Percentiles rank a stretch among this genome's conserved stretches.
These are phyloP conservation scores for Solanum bulbocastanum DNA, from an alignment of 257 asterid genomes.

Conservation along the genomic window DNA sequence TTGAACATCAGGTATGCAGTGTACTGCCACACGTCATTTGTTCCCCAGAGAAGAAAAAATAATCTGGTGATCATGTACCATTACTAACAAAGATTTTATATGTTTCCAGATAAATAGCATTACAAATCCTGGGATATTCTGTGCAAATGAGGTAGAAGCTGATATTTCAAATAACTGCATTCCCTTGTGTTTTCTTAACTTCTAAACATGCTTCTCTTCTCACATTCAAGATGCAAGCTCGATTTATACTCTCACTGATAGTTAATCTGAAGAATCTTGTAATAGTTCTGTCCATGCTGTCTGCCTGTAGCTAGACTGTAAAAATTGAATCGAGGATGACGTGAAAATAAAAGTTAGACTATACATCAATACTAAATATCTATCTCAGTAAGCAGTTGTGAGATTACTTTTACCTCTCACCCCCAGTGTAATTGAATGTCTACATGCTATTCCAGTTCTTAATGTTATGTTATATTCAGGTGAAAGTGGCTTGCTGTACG, in stretches of 20 bases:
- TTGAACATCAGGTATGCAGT: conserved; percentile 56
- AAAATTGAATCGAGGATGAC: neutral
- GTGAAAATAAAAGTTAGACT: neutral
- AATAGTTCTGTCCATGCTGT: neutral
- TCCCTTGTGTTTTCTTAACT: neutral
- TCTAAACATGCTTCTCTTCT: neutral
- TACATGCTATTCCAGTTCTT: neutral
- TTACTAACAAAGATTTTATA: neutral
- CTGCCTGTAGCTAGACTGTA: neutral
- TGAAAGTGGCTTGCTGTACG: conserved; percentile 76
- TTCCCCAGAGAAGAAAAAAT: neutral
- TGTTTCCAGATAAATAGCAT: conserved; percentile 54
- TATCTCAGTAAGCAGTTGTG: neutral
- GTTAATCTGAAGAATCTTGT: neutral
- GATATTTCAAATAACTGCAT: neutral
- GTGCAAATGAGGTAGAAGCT: conserved; percentile 61
- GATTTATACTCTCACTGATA: neutral
- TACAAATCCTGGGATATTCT: conserved; percentile 81
- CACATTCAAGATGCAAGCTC: neutral
- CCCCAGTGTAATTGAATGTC: neutral
- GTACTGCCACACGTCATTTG: neutral
- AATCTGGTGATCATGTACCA: neutral
- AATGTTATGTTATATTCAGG: conserved; percentile 31
- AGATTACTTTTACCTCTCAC: neutral
- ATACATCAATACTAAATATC: neutral